phyloP scores from a whole-genome alignment of 768 basidiomycete genomes.

The Dictyophora rubrovolvata region DNA sequence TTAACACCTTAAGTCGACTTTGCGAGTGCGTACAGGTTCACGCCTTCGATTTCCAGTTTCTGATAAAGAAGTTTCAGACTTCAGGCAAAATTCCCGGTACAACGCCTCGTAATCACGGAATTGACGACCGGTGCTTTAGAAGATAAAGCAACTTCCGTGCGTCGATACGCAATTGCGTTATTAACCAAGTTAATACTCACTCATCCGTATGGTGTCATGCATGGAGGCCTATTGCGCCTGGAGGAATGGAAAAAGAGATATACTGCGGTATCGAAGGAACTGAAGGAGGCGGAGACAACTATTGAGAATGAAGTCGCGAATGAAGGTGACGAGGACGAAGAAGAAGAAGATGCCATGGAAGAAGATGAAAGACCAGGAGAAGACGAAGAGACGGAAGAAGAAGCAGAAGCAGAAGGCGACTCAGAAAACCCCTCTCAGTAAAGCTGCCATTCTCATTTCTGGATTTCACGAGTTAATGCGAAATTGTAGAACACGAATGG shows the following conservation, averaged over 20 bases:
- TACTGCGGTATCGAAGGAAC: slow-evolving; percentile 44
- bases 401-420: neutral
- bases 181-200: slow-evolving; percentile 68
- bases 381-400: slow-evolving; percentile 12
- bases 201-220: slow-evolving; percentile 78
- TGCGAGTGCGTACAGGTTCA: slow-evolving; percentile 41
- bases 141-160: slow-evolving; percentile 84
- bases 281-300: slow-evolving; percentile 59
- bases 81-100: slow-evolving; percentile 74
- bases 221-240: slow-evolving; percentile 71
- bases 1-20: slow-evolving; percentile 63
- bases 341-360: slow-evolving; percentile 24
- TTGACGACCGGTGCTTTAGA: slow-evolving; percentile 74
- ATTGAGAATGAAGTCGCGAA: slow-evolving; percentile 30
- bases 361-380: slow-evolving; percentile 22
- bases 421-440: neutral
- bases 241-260: slow-evolving; percentile 70
- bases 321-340: slow-evolving; percentile 27
- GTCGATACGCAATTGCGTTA: slow-evolving; percentile 72
- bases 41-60: neutral
- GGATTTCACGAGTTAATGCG: slow-evolving; percentile 14
- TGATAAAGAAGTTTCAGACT: slow-evolving; percentile 24
- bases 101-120: slow-evolving; percentile 63
- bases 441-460: neutral
- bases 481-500: slow-evolving; percentile 16